Percentiles rank a stretch among this genome's conserved stretches.
phyloP scores from a whole-genome alignment of 2,329 filamentous ascomycete genomes.

The Moelleriella libera region DNA sequence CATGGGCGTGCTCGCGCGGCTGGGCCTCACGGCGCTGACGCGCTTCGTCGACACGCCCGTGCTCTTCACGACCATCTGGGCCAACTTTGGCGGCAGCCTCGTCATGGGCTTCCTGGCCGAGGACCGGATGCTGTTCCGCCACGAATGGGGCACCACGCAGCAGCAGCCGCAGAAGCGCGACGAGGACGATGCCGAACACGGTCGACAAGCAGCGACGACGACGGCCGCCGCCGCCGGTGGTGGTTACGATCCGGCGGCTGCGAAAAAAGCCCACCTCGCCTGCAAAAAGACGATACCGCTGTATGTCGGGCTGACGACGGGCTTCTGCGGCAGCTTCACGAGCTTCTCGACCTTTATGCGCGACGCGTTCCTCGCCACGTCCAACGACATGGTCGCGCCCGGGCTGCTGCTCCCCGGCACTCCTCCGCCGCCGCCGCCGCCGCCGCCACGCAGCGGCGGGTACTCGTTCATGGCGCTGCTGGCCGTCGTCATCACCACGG shows the following conservation, averaged over 20 bases:
- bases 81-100: slow-evolving; percentile 70
- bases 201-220: slow-evolving; percentile 6
- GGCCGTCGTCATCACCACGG: slow-evolving; percentile 58
- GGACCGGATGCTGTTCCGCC: slow-evolving; percentile 60
- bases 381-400: slow-evolving; percentile 48
- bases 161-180: slow-evolving; percentile 14
- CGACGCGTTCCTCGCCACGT: slow-evolving; percentile 65
- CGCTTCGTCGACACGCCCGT: slow-evolving; percentile 66
- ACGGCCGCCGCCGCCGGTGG: slow-evolving; percentile 17
- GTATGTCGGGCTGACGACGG: slow-evolving; percentile 75
- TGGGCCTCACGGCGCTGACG: slow-evolving; percentile 69
- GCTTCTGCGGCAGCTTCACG: slow-evolving; percentile 81
- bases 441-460: slow-evolving; percentile 47
- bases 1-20: slow-evolving; percentile 66
- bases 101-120: slow-evolving; percentile 78
- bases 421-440: slow-evolving; percentile 15
- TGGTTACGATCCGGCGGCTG: slow-evolving; percentile 9
- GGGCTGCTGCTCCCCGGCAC: slow-evolving; percentile 10
- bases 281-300: slow-evolving; percentile 77
- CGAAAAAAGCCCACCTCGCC: slow-evolving; percentile 43
- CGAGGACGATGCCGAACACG: slow-evolving; percentile 21
- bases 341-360: slow-evolving; percentile 79
- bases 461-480: slow-evolving; percentile 74
- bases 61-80: slow-evolving; percentile 66
- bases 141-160: slow-evolving; percentile 43